Evolutionary conservation across 1,139 yeast species (phyloP).

Genomic region (Zygotorulaspora mrakii): DNA sequence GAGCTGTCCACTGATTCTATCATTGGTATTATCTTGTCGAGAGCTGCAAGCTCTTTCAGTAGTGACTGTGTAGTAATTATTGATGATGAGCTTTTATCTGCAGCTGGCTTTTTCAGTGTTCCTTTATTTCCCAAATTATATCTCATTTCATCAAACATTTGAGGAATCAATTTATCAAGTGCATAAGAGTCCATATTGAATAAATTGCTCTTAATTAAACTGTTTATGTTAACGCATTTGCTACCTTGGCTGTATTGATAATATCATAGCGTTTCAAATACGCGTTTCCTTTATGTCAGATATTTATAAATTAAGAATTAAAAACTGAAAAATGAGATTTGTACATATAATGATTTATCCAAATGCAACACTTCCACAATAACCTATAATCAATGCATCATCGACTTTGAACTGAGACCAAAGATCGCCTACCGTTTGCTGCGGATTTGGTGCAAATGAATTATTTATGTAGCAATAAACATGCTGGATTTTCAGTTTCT

Average conservation of each 20-base stretch:
- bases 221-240: not conserved
- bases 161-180: conserved; percentile 31
- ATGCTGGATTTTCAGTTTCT: conserved; percentile 24
- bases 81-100: conserved; percentile 11
- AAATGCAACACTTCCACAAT: conserved; percentile 37
- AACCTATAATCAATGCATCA: conserved; percentile 34
- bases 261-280: too few species aligned
- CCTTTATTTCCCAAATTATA: conserved; percentile 21
- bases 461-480: conserved; percentile 36
- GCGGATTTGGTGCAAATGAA: conserved; percentile 37
- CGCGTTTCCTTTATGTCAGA: too few species aligned
- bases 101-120: conserved; percentile 9
- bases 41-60: conserved; percentile 29
- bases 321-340: too few species aligned
- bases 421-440: conserved; percentile 33
- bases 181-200: conserved; percentile 19
- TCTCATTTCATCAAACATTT: conserved; percentile 34
- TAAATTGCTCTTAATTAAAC: too few species aligned
- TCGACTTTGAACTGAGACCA: conserved; percentile 34
- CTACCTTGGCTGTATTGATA: too few species aligned
- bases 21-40: conserved; percentile 33
- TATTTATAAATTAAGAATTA: too few species aligned
- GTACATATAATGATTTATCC: too few species aligned
- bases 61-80: conserved; percentile 33
- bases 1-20: conserved; percentile 27